Evolutionary conservation across 345 rosid genomes (phyloP), one percentile per base, ranked within the genome.

Genomic region (Euphorbia tirucalli): DNA sequence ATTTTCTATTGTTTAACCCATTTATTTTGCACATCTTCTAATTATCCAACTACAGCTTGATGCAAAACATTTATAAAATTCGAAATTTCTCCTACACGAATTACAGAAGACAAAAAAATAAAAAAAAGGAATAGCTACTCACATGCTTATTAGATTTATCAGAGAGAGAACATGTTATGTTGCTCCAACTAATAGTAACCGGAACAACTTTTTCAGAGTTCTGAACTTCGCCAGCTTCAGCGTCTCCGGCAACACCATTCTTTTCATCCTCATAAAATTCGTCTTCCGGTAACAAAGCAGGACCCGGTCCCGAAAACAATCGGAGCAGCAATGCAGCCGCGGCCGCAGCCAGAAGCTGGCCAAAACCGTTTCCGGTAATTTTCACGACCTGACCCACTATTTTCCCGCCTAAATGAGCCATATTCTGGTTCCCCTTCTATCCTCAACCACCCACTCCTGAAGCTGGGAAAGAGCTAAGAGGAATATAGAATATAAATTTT

Each of bases 321-420:
- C 96, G 93, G 76, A 92, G 30, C 68, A 95, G 80, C 71, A 92
- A 73, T 73, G 97, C 89, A 19, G 90, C 96, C 14, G 97, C 90
- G 54, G 89, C 87, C 9, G 96, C 97, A 1, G 87, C 91, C 57
- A 95, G 76, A 43, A 84, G 32, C 77, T 82, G 91, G 66, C 93
- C 92, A 21, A 87, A 67, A 24, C 93, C 89, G 41, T 83, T 92
- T 46, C 97, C 97, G 55, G 92, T 89, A 46, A 94, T 52, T 28
- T 86, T 83, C 32, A 82, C 85, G 41, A 84, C 83, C 56, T 88
- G 89, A 46, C 80, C 85, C 66, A 82, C 71, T 75, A 83, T 82
- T 81, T 86, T 87, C 89, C 90, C 93, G 85, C 91, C 92, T 78
- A 88, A 87, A 81, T 68, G 61, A 66, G 80, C 86, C 90, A 92